Evolutionary conservation across 495 filamentous ascomycete species (phyloP).

Genomic region (Lasiosphaeria hispida): DNA sequence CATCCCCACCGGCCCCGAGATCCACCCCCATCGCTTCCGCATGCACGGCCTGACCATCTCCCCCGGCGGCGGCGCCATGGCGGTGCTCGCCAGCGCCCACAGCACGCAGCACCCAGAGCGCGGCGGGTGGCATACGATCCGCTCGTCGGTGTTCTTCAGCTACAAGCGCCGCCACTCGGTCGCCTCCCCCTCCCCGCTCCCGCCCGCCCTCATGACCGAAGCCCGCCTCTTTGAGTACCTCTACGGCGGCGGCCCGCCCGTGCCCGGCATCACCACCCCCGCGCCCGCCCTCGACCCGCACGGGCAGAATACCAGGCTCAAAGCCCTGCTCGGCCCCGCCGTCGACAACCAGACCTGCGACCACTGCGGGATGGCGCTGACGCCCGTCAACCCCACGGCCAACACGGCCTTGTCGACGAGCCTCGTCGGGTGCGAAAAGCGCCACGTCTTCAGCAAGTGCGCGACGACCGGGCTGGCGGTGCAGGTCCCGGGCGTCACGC

Average conservation of each 20-base stretch:
- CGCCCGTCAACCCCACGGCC: conserved; percentile 9
- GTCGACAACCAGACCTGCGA: conserved; percentile 33
- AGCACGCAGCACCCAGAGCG: conserved; percentile 39
- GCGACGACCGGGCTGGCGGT: conserved; percentile 44
- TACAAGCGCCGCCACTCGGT: conserved; percentile 18
- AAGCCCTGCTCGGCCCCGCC: conserved; percentile 29
- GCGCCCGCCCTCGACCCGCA: conserved; percentile 4
- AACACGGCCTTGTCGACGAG: conserved; percentile 12
- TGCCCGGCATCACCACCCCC: conserved; percentile 33
- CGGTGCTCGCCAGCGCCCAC: conserved; percentile 39
- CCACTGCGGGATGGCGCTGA: conserved; percentile 34
- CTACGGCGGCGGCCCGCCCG: conserved; percentile 44
- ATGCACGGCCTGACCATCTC: conserved; percentile 44
- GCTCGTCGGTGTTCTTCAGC: conserved; percentile 41
- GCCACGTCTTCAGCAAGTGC: conserved; percentile 37
- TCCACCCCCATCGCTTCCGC: conserved; percentile 44
- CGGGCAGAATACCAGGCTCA: conserved; percentile 16
- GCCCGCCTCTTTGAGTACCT: conserved; percentile 45
- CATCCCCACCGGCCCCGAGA: conserved; percentile 31
- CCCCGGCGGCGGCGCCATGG: conserved; percentile 43
- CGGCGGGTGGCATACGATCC: conserved; percentile 42
- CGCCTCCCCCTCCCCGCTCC: background rate
- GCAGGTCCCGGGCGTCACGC: conserved; percentile 41
- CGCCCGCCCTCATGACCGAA: conserved; percentile 37
- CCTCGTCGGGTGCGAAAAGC: conserved; percentile 23